These are phyloP conservation scores for Coleophoma eucalyptorum DNA, from an alignment of 2,329 filamentous ascomycete species.

Conservation along the genomic window DNA sequence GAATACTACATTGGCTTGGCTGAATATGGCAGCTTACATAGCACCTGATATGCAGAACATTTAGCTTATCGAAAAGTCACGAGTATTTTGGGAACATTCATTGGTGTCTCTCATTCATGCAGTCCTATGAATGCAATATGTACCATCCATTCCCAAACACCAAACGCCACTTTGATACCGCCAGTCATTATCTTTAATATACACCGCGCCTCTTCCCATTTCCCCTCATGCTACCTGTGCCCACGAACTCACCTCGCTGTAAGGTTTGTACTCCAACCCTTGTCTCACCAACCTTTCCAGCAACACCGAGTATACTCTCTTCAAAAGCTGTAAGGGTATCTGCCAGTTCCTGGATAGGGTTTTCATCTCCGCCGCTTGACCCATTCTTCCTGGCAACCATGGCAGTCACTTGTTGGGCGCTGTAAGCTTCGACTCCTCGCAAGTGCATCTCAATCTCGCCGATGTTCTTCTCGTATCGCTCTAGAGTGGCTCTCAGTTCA, in stretches of 20 bases:
- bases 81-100: too few relatives aligned
- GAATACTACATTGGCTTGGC: not conserved
- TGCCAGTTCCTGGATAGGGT: conserved; percentile 48
- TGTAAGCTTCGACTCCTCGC: conserved; percentile 55
- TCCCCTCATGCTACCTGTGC: conserved; percentile 3
- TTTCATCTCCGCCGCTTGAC: conserved; percentile 31
- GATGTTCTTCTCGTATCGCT: conserved; percentile 53
- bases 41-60: too few relatives aligned
- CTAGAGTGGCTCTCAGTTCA: conserved; percentile 55
- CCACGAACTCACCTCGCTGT: conserved; percentile 37
- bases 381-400: conserved; percentile 38
- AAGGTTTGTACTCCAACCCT: conserved; percentile 59
- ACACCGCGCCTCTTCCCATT: conserved; percentile 19
- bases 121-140: too few relatives aligned
- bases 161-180: conserved; percentile 6
- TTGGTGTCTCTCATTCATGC: not conserved
- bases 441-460: conserved; percentile 64
- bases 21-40: too few relatives aligned
- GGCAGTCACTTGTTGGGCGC: conserved; percentile 57
- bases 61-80: too few relatives aligned
- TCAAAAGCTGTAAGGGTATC: conserved; percentile 62
- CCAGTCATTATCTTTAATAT: conserved; percentile 16
- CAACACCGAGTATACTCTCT: conserved; percentile 59
- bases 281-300: conserved; percentile 52
- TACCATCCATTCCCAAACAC: conserved; percentile 1